Base-by-base conservation (phyloP, 2,329 filamentous ascomycete species). In the Pyrenophora tritici-repentis region DNA sequence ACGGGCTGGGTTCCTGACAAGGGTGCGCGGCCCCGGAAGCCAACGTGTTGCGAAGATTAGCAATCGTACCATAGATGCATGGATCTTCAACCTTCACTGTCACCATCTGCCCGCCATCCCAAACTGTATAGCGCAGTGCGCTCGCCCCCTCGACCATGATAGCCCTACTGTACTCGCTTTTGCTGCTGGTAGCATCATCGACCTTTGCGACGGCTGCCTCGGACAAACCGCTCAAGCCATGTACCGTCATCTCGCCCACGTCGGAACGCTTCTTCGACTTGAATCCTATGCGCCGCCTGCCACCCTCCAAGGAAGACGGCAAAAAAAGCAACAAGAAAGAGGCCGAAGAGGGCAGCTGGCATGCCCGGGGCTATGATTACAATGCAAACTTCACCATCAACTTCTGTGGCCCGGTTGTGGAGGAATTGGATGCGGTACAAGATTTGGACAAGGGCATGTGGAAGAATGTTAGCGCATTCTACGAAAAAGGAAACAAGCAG, bases 311-410 rank as follows among this genome's bases (percentile, higher is more conserved):
- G 10, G 68, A 68, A 8, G 63, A 57, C 6, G 59, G 74, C 50
- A 66, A 73, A 48, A 67, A 73, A 34, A 77, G 76, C 54, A 68
- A 68, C 20, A 67, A 70, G 38, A 80, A 86, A 61, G 80, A 82
- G 17, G 79, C 78, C 10, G 83, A 86, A 34, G 79, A 80, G 47
- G 79, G 83, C 53, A 86, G 80, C 66, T 83, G 82, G 77, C 80
- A 84, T 57, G 85, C 87, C 6, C 83, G 82, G 52, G 90, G 90
- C 29, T 88, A 86, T 71, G 90, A 93, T 73, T 90, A 91, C 62
- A 85, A 83, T 56, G 84, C 85, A 58, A 93, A 93, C 76, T 94
- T 94, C 67, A 93, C 89, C 2, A 70, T 93, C 64, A 94, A 94
- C 75, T 86, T 94, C 62, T 94, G 90, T 76, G 86, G 81, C 31